These are phyloP conservation scores for Talaromyces amestolkiae DNA, from an alignment of 2,329 filamentous ascomycete genomes.

Conservation along the genomic window DNA sequence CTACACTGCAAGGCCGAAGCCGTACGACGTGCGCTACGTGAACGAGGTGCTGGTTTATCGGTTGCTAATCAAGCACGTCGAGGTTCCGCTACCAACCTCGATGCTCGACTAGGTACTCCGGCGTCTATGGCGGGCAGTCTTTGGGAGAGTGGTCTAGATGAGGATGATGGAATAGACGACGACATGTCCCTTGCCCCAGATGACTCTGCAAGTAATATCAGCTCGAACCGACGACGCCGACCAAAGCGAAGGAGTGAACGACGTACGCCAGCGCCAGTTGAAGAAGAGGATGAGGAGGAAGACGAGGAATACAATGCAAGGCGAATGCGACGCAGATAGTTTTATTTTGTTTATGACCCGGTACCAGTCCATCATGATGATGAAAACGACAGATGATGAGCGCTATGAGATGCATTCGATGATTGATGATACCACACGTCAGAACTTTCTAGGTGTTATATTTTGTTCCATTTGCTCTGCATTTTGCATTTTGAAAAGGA, in stretches of 20 bases:
- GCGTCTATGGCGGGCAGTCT: slow-evolving; percentile 33
- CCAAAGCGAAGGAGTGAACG: slow-evolving; percentile 49
- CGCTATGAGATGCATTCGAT: slow-evolving; percentile 4
- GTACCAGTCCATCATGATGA: background rate
- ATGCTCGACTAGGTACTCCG: slow-evolving; percentile 44
- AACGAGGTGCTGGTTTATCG: slow-evolving; percentile 74
- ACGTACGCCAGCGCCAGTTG: slow-evolving; percentile 48
- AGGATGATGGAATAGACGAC: slow-evolving; percentile 46
- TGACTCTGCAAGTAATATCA: slow-evolving; percentile 51
- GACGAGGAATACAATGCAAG: slow-evolving; percentile 24
- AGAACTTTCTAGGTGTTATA: background rate
- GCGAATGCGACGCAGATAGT: slow-evolving; percentile 28
- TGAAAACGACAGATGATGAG: slow-evolving; percentile 2
- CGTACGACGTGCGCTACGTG: slow-evolving; percentile 74
- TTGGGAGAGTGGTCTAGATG: slow-evolving; percentile 44
- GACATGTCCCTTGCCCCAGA: slow-evolving; percentile 47
- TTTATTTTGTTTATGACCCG: background rate
- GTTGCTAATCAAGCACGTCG: slow-evolving; percentile 47
- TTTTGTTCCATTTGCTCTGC: background rate
- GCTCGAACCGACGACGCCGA: slow-evolving; percentile 44
- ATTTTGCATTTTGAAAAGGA: slow-evolving; percentile 1
- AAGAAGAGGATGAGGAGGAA: slow-evolving; percentile 48
- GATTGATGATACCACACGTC: slow-evolving; percentile 16
- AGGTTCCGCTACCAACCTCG: slow-evolving; percentile 35
- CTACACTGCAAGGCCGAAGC: slow-evolving; percentile 82